Evolutionary conservation across 2,329 filamentous ascomycete species (phyloP).

Genomic region (Alternaria ethzedia): DNA sequence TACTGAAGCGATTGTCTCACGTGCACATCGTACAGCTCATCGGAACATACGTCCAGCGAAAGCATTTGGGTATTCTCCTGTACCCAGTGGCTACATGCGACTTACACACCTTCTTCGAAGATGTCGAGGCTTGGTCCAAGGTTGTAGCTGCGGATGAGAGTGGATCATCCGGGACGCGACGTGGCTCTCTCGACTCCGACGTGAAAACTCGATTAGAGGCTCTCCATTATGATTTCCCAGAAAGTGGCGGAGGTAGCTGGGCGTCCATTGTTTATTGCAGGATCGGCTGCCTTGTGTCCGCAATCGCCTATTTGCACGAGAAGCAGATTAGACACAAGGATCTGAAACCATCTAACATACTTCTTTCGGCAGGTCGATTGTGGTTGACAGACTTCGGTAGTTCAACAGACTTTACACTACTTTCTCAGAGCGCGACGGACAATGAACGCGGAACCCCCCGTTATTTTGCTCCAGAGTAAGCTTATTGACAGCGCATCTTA

Average conservation of each 20-base stretch:
- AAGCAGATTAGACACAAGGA: neutral
- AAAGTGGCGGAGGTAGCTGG: neutral
- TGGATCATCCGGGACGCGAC: constrained; percentile 12
- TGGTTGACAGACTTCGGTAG: neutral
- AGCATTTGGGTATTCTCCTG: constrained; percentile 16
- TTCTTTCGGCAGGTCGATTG: neutral
- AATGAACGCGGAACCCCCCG: constrained; percentile 8
- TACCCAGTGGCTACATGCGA: constrained; percentile 29
- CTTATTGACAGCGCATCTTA: neutral
- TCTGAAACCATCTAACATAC: neutral
- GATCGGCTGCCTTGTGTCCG: neutral
- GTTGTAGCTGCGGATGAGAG: constrained; percentile 32
- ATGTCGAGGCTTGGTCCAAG: constrained; percentile 18
- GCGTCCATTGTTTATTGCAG: neutral
- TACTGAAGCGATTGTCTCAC: neutral
- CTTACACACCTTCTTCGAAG: constrained; percentile 25
- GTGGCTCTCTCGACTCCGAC: neutral
- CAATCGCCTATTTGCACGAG: neutral
- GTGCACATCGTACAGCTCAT: neutral
- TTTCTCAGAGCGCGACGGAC: neutral
- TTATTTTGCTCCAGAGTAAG: constrained; percentile 27
- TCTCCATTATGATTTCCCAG: neutral
- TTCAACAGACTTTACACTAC: neutral
- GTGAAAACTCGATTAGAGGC: neutral
- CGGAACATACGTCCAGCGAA: neutral